Percentiles rank a stretch among this genome's conserved stretches.
Conservation (phyloP, 257 asterid genomes). For the Primulina eburnea region DNA sequence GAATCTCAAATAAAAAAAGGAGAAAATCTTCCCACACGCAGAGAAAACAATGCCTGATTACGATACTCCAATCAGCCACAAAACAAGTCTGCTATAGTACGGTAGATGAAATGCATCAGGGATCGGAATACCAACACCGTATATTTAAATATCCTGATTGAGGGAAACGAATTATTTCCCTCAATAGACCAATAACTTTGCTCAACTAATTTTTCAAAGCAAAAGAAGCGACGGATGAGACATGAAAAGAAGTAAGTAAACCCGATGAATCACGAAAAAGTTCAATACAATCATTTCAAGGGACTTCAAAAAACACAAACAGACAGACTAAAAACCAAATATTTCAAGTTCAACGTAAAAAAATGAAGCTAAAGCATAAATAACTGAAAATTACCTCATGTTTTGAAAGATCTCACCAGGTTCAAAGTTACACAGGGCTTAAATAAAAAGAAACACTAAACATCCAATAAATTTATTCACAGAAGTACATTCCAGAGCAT, state of each 20-base stretch:
- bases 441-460: too few relatives aligned
- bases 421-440: neutral
- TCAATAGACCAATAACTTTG: too few relatives aligned
- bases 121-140: neutral
- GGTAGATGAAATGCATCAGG: neutral
- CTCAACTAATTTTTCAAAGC: neutral
- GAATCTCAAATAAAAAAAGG: neutral
- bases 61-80: too few relatives aligned
- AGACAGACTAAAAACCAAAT: too few relatives aligned
- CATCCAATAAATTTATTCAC: neutral
- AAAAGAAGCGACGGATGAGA: neutral
- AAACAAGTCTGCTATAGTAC: too few relatives aligned
- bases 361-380: too few relatives aligned
- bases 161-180: neutral
- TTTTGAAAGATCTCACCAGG: neutral
- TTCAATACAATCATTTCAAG: too few relatives aligned
- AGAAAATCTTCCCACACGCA: neutral
- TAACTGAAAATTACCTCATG: too few relatives aligned
- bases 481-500: neutral
- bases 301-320: too few relatives aligned
- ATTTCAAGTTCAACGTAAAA: too few relatives aligned
- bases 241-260: neutral
- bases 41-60: neutral
- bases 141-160: neutral
- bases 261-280: neutral